Percentiles rank a stretch among this genome's conserved stretches.
phyloP scores from a whole-genome alignment of 306 rosid species.

The Sindora glabra region DNA sequence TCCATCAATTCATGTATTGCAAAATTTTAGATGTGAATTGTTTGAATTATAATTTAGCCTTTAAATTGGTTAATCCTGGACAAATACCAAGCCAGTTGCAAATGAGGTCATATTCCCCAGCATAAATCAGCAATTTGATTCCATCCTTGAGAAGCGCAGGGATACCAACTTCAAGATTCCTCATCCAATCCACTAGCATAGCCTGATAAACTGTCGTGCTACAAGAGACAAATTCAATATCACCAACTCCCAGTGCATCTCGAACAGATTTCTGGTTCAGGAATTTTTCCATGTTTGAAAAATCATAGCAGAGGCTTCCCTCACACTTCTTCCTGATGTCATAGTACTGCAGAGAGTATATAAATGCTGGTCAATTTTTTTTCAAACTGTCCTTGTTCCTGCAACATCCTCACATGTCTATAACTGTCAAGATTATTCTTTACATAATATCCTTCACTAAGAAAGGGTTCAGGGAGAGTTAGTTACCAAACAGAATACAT shows the following conservation, averaged over 20 bases:
- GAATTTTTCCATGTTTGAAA: constrained; percentile 89
- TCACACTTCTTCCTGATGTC: constrained; percentile 87
- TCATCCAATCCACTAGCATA: constrained; percentile 97
- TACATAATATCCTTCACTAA: no score
- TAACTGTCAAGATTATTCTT: no score
- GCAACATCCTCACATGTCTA: constrained; percentile 16
- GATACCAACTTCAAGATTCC: constrained; percentile 90
- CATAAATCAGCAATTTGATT: constrained; percentile 73
- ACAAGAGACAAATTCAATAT: constrained; percentile 81
- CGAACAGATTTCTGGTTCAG: constrained; percentile 63
- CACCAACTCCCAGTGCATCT: constrained; percentile 80
- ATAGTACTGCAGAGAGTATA: constrained; percentile 60
- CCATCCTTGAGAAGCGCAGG: constrained; percentile 96
- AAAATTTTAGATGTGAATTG: constrained; percentile 4
- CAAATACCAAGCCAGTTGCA: constrained; percentile 96
- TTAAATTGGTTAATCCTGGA: neutral
- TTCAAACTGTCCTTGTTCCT: neutral
- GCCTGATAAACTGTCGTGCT: constrained; percentile 82
- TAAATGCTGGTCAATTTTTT: constrained; percentile 25
- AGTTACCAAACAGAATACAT: no score
- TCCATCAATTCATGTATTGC: no score
- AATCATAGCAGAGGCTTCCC: constrained; percentile 89
- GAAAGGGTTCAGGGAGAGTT: no score
- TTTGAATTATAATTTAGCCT: no score
- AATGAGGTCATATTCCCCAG: constrained; percentile 94